A percentile compares a stretch with the other conserved stretches of the same genome.
Conservation (phyloP, 2,329 filamentous ascomycete species). For the Aspergillus sojae region DNA sequence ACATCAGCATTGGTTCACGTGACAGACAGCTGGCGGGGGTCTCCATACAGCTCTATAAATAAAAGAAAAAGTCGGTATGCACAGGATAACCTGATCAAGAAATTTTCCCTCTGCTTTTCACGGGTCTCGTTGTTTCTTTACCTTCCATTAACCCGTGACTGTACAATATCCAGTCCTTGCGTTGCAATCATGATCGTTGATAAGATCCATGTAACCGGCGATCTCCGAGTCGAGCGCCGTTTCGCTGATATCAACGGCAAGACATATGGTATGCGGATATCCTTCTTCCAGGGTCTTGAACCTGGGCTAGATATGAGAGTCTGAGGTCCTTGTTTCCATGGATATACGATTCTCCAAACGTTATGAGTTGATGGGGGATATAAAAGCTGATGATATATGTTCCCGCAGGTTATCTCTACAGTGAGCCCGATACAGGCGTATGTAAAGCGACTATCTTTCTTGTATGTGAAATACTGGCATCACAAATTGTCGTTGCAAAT, state of each 20-base stretch:
- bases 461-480: constrained; percentile 33
- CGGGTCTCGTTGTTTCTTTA: background rate
- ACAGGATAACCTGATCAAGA: background rate
- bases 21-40: constrained; percentile 21
- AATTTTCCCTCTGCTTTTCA: background rate
- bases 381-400: constrained; percentile 13
- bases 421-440: constrained; percentile 46
- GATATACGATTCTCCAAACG: background rate
- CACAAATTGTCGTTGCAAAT: no score
- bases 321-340: background rate
- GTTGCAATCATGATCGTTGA: constrained; percentile 53
- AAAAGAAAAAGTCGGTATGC: constrained; percentile 14
- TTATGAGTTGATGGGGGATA: background rate
- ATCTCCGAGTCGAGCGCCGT: constrained; percentile 67
- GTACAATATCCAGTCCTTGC: background rate
- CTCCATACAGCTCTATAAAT: constrained; percentile 18
- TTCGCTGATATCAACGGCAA: constrained; percentile 67
- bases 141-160: constrained; percentile 1
- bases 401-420: constrained; percentile 55
- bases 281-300: background rate
- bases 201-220: constrained; percentile 65
- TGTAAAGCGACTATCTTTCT: constrained; percentile 58
- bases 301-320: background rate
- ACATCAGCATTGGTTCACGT: constrained; percentile 20
- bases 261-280: constrained; percentile 60